Conservation (phyloP, 257 asterid species). For the Solanum lignicaule region DNA sequence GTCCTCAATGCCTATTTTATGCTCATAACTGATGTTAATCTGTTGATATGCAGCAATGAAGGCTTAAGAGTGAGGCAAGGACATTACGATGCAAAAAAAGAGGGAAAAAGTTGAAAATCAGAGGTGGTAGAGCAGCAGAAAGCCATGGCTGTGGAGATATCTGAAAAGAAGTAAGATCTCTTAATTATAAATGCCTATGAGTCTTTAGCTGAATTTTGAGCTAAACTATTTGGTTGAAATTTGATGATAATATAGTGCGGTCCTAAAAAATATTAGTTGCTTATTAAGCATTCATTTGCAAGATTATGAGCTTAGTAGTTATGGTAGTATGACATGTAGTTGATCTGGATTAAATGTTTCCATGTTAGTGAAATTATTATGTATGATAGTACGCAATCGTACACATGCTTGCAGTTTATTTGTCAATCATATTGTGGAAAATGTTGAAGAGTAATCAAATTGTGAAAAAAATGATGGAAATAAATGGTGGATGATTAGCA, state of each 20-base stretch:
- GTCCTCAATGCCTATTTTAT: no score
- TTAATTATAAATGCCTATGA: background rate
- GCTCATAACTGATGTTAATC: no score
- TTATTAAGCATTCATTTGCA: background rate
- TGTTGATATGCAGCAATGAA: no score
- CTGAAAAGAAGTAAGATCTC: slow-evolving; percentile 18
- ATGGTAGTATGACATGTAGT: background rate
- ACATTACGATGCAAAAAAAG: no score
- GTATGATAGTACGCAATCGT: background rate
- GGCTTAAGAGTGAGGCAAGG: no score
- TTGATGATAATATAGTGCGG: background rate
- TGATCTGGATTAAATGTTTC: background rate
- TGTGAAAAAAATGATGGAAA: background rate
- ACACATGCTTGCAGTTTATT: background rate
- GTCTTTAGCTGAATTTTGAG: background rate
- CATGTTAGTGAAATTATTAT: background rate
- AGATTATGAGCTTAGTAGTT: background rate
- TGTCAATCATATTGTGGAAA: background rate
- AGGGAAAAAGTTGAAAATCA: background rate
- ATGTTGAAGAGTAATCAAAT: background rate
- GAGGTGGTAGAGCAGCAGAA: slow-evolving; percentile 11
- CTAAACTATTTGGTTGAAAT: background rate
- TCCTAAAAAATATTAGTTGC: background rate
- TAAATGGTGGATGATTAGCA: background rate
- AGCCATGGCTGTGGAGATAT: slow-evolving; percentile 7